Evolutionary conservation across 495 filamentous ascomycete species (phyloP), one percentile per base, ranked within the genome.

Genomic region (Articulospora tetracladia): DNA sequence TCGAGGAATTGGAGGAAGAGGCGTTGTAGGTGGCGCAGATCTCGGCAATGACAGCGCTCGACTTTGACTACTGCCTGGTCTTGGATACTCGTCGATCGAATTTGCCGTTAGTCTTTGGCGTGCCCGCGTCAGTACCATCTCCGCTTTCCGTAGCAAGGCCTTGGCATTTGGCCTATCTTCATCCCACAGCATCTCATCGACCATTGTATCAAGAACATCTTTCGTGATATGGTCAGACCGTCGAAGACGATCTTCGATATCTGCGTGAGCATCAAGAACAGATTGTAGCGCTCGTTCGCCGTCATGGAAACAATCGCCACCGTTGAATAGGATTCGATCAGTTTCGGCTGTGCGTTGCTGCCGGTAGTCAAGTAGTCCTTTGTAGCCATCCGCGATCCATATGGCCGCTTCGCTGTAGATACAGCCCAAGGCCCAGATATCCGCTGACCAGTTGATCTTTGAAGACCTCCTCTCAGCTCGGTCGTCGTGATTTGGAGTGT

Each of bases 341-440:
- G 70, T 71, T 47, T 72, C 70, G 0, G 19, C 48, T 51, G n/a
- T 50, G 0, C 78, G 75, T 8, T 57, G 53, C 2, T 62, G 32
- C 3, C 64, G 69, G 60, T 79, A 81, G 6, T 72, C 61, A 0
- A 26, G 39, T 12, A 77, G 66, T 48, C 69, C 66, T 8, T 68
- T 54, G 34, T 52, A 59, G 0, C 72, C 76, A 12, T 70, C 59
- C 1, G 63, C 67, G 3, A 75, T 61, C 77, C 76, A 81, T 13
- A 72, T 68, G 8, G 68, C 69, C 34, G 68, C 74, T 61, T 79
- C 76, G 48, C 77, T 80, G 20, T 71, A 67, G n/a, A 80, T 67
- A 58, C 76, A 76, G 1, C 75, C 76, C 11, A 79, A 63, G 0
- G 77, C 75, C 72, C 76, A 81, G 10, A 80, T 74, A 57, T 80